Evolutionary conservation across 164 flowering plant species (phyloP), one percentile per base, ranked within the genome.

Genomic region (Vitis labrusca): DNA sequence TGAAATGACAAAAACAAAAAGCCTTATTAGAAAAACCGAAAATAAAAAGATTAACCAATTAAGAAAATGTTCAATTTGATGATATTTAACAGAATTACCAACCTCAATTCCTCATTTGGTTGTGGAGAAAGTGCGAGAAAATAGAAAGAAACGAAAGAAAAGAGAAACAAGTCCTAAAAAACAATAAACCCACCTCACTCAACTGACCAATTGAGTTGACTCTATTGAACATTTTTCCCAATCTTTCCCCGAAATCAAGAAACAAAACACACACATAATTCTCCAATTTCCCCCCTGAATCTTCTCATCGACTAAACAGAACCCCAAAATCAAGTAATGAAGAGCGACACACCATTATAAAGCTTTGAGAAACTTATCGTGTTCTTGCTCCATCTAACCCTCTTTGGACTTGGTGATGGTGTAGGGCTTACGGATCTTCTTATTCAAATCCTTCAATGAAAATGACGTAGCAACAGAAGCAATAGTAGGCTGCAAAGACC

Each of bases 371-470:
- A 87, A 87, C 83, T 85, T 87, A 73, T 87, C 91, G 66, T 85
- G 91, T 76, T 87, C 89, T 37, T 81, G 82, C 12, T 85, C 89
- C 3, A 82, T 84, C 91, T 89, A 87, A 81, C 84, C 85, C 82
- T 87, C 89, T 71, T 88, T 78, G 61, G 91, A 87, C 77, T 87
- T 87, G 50, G 89, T 85, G 23, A 87, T 84, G 10, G 87, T 85
- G 58, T 87, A 87, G 1, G 88, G 88, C 73, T 87, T 87, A 68
- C 91, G 78, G 49, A 82, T 69, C 84, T 87, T 87, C 91, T 80
- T 87, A 66, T 30, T 72, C 44, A 68, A 69, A 73, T 81, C 84
- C 37, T 81, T 79, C 66, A 44, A 29, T 16, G 50, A 68, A 48
- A 73, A 27, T 63, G 64, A 12, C 50, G 67, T 29, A 19, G 19